A percentile compares a stretch with the other conserved stretches of the same genome.
Conservation (phyloP, 148 eudicot species). For the Rhododendron molle region DNA sequence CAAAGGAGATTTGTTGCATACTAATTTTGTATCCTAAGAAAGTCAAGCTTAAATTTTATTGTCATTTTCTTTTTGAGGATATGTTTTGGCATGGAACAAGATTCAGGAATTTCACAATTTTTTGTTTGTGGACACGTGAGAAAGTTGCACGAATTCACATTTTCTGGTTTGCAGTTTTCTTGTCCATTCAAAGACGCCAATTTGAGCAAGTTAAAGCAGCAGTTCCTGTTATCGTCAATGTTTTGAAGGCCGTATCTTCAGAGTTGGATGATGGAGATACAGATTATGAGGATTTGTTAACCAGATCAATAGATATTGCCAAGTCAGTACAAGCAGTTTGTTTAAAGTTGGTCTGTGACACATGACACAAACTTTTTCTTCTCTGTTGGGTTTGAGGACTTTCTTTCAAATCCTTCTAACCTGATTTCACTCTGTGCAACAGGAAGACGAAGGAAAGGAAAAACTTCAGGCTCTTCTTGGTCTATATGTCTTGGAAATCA, state of each 20-base stretch:
- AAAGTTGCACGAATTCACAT: not conserved
- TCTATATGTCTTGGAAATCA: constrained; percentile 66
- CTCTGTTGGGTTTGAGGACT: not conserved
- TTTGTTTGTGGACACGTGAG: not conserved
- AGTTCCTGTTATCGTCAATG: constrained; percentile 62
- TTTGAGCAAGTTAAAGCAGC: constrained; percentile 72
- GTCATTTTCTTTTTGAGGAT: not conserved
- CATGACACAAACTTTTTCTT: not conserved
- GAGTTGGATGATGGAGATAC: constrained; percentile 49
- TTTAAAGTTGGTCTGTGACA: constrained; percentile 64
- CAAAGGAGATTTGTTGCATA: not conserved
- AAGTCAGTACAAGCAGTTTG: constrained; percentile 52
- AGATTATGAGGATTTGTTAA: constrained; percentile 43
- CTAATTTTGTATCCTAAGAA: not conserved
- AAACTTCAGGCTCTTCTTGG: constrained; percentile 63
- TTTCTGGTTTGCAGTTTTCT: constrained; percentile 43
- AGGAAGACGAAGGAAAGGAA: constrained; percentile 58
- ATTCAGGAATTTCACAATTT: not conserved
- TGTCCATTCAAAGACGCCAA: constrained; percentile 59
- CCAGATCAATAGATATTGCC: constrained; percentile 52
- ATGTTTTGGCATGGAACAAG: not conserved
- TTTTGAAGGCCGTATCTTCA: constrained; percentile 42
- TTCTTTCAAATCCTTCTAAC: constrained; percentile 11
- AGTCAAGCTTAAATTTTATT: not conserved
- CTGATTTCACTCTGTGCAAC: constrained; percentile 19